A percentile compares a stretch with the other conserved stretches of the same genome.
Conservation (phyloP, 2,329 filamentous ascomycete species). For the Ustulina deusta region DNA sequence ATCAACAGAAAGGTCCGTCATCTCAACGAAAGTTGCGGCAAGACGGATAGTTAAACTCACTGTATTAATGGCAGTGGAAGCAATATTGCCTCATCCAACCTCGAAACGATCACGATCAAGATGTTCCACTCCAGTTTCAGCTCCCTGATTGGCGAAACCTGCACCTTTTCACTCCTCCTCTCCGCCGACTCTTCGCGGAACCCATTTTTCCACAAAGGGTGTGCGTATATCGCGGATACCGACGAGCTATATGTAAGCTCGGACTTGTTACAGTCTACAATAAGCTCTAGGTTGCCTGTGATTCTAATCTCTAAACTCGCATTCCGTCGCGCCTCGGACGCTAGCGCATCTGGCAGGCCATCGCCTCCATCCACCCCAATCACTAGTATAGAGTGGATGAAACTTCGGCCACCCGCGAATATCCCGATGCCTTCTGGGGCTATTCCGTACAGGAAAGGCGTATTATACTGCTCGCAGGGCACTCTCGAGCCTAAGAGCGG, state of each 20-base stretch:
- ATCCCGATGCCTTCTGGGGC: slow-evolving; percentile 61
- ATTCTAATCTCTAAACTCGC: slow-evolving; percentile 60
- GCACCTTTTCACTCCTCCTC: slow-evolving; percentile 57
- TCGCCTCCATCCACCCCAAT: slow-evolving; percentile 41
- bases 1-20: slow-evolving; percentile 27
- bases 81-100: slow-evolving; percentile 1
- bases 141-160: slow-evolving; percentile 51
- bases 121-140: slow-evolving; percentile 55
- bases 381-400: slow-evolving; percentile 54
- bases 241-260: slow-evolving; percentile 62
- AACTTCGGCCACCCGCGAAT: slow-evolving; percentile 56
- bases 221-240: slow-evolving; percentile 55
- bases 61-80: slow-evolving; percentile 19
- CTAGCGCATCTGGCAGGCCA: background rate
- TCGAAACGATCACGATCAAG: slow-evolving; percentile 49
- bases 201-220: slow-evolving; percentile 61
- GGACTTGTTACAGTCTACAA: slow-evolving; percentile 55
- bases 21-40: background rate
- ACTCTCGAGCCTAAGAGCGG: slow-evolving; percentile 42
- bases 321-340: slow-evolving; percentile 32
- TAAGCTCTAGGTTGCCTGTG: slow-evolving; percentile 54
- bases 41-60: slow-evolving; percentile 2
- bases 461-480: slow-evolving; percentile 60
- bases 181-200: slow-evolving; percentile 55
- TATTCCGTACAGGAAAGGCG: slow-evolving; percentile 55